Percentiles rank a stretch among this genome's conserved stretches.
phyloP scores from a whole-genome alignment of 306 rosid genomes.

The Castanea sativa region DNA sequence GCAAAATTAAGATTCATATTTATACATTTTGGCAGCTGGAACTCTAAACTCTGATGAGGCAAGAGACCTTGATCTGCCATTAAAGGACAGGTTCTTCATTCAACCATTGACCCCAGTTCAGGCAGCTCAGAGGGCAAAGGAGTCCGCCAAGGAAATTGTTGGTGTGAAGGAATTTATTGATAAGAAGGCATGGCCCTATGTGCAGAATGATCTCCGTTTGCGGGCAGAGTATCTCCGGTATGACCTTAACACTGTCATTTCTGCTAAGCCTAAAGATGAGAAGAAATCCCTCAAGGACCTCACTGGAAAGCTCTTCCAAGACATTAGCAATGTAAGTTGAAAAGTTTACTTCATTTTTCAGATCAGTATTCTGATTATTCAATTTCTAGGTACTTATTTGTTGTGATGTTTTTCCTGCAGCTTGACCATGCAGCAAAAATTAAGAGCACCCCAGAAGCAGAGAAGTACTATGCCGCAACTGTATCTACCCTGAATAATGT shows the following conservation, averaged over 20 bases:
- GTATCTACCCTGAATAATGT: constrained; percentile 80
- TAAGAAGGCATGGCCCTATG: constrained; percentile 95
- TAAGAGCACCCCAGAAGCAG: constrained; percentile 86
- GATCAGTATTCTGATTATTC: background rate
- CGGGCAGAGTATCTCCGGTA: constrained; percentile 68
- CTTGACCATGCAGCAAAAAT: constrained; percentile 91
- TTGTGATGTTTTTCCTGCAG: constrained; percentile 31
- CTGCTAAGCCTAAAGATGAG: constrained; percentile 75
- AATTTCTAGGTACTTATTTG: background rate
- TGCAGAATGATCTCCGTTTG: constrained; percentile 84
- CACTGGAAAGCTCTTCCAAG: constrained; percentile 79
- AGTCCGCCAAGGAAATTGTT: constrained; percentile 83
- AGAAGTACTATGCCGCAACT: constrained; percentile 82
- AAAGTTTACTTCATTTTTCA: background rate
- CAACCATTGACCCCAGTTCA: constrained; percentile 63
- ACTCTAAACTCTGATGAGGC: constrained; percentile 82
- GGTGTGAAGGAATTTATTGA: constrained; percentile 70
- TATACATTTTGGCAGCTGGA: constrained; percentile 64
- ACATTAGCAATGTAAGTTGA: constrained; percentile 65
- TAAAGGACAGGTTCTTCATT: constrained; percentile 77
- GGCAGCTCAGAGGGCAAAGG: constrained; percentile 85
- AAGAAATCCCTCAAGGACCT: constrained; percentile 76
- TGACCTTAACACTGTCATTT: constrained; percentile 78
- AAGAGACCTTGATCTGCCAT: constrained; percentile 73
- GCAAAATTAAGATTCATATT: background rate